A percentile compares a stretch with the other conserved stretches of the same genome.
These are phyloP conservation scores for Amanita fuliginea DNA, from an alignment of 768 basidiomycete species.

Conservation along the genomic window DNA sequence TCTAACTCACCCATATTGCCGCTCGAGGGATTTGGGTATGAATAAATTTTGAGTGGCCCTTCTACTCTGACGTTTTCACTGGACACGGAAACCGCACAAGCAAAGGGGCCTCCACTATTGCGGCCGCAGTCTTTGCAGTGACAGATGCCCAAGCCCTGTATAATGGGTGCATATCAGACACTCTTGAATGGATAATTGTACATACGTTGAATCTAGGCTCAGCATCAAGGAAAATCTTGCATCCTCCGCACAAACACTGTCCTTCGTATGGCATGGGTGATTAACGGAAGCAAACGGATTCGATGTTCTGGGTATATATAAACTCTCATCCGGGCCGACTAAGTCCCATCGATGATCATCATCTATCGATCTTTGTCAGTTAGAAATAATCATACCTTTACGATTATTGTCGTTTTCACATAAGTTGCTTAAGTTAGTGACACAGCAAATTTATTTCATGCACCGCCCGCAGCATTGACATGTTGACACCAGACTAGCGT, in stretches of 20 bases:
- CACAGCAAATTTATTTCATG: too few relatives aligned
- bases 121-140: constrained; percentile 4
- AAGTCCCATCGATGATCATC: too few relatives aligned
- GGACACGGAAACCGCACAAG: neutral
- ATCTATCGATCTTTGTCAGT: too few relatives aligned
- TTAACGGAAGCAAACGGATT: too few relatives aligned
- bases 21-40: neutral
- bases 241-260: constrained; percentile 1
- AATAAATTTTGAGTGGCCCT: neutral
- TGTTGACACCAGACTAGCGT: too few relatives aligned
- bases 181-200: too few relatives aligned
- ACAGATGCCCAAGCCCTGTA: neutral
- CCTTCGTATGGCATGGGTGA: neutral
- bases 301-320: too few relatives aligned
- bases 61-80: neutral
- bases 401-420: too few relatives aligned
- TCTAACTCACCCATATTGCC: neutral
- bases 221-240: neutral
- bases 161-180: neutral
- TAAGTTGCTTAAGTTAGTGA: too few relatives aligned
- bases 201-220: constrained; percentile 1
- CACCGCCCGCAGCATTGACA: too few relatives aligned
- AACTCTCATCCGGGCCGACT: too few relatives aligned
- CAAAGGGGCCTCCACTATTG: neutral
- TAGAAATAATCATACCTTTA: too few relatives aligned